Evolutionary conservation across 208 protist genomes (phyloP).

Genomic region (Hexamita inflata): DNA sequence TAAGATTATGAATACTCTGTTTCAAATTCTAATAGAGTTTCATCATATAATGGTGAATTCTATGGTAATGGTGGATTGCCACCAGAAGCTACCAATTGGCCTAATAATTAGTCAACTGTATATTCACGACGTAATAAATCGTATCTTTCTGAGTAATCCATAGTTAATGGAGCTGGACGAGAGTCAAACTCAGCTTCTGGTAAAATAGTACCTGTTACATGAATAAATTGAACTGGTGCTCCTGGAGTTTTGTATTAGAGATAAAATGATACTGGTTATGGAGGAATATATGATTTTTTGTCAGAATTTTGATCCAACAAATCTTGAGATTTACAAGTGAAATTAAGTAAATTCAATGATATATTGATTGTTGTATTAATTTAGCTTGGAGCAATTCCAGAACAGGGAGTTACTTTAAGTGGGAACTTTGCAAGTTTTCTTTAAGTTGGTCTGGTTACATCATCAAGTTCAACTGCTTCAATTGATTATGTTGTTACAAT

Average conservation of each 20-base stretch:
- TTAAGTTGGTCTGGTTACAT: background rate
- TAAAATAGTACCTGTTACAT: conserved; percentile 9
- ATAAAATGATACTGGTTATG: background rate
- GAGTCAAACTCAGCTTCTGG: conserved; percentile 1
- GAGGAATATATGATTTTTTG: background rate
- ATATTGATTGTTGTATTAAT: conserved; percentile 5
- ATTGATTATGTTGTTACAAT: too few relatives aligned
- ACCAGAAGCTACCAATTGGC: too few relatives aligned
- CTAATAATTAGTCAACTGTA: background rate
- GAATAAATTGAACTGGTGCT: background rate
- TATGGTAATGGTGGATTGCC: too few relatives aligned
- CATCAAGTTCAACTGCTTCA: too few relatives aligned
- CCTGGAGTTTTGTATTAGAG: conserved; percentile 3
- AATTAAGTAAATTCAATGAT: background rate
- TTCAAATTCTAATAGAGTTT: too few relatives aligned
- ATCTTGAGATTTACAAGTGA: background rate
- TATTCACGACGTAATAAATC: background rate
- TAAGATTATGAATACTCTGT: too few relatives aligned
- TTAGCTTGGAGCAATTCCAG: background rate
- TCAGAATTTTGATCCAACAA: background rate
- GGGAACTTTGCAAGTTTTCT: background rate
- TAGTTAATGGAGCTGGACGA: conserved; percentile 18
- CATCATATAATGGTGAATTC: too few relatives aligned
- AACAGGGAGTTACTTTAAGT: background rate
- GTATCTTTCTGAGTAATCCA: conserved; percentile 8